Conservation (phyloP, 352 stramenopile species). For the Elongisporangium anandrum region DNA sequence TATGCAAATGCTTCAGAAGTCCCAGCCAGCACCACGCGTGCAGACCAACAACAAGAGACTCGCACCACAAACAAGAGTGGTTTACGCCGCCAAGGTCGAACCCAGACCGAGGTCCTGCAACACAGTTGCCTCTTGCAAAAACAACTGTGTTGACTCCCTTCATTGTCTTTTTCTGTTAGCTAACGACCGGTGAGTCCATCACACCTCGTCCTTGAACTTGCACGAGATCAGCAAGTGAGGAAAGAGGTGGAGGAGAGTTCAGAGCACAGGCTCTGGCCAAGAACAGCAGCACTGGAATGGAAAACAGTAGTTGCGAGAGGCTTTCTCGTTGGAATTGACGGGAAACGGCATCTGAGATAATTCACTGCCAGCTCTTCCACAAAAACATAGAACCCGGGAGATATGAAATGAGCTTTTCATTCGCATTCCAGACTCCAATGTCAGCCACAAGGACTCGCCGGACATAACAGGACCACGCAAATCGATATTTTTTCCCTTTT, state of each 20-base stretch:
- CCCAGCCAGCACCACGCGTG: neutral
- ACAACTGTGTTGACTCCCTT: neutral
- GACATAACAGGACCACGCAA: neutral
- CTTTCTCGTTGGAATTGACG: neutral
- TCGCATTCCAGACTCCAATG: neutral
- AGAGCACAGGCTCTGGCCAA: too few species aligned
- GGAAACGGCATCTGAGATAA: neutral
- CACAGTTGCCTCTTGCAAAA: neutral
- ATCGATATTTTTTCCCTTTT: neutral
- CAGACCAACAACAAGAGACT: too few species aligned
- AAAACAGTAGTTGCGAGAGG: too few species aligned
- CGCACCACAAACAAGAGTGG: neutral
- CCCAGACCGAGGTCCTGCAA: neutral
- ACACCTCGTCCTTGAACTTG: neutral
- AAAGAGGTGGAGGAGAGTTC: neutral
- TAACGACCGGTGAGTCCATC: neutral
- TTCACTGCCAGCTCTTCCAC: neutral
- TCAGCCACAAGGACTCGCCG: neutral
- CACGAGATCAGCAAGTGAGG: neutral
- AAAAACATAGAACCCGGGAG: neutral
- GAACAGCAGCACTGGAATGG: neutral
- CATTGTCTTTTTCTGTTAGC: neutral
- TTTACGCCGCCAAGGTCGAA: neutral
- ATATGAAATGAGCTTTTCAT: neutral
- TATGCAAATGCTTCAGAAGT: neutral